Conservation (phyloP, 306 rosid genomes). For the Cyclanthera cordifolia region DNA sequence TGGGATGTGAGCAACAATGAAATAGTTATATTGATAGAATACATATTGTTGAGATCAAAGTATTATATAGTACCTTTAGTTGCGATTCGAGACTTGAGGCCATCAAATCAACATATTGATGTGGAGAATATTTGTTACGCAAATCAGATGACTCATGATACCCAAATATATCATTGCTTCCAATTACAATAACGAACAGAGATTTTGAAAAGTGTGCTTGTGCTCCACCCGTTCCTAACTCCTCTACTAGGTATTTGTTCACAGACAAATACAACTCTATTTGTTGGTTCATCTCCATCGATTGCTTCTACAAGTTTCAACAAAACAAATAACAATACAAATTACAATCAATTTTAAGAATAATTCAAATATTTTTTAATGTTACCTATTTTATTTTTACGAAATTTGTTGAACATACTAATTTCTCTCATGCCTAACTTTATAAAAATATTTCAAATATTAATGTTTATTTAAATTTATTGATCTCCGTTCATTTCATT, state of each 20-base stretch:
- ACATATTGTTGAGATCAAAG: too few species aligned
- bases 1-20: too few species aligned
- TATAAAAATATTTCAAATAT: too few species aligned
- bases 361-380: too few species aligned
- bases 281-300: slow-evolving; percentile 43
- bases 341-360: too few species aligned
- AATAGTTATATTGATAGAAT: too few species aligned
- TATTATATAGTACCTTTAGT: slow-evolving; percentile 35
- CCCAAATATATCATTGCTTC: slow-evolving; percentile 67
- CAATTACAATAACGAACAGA: slow-evolving; percentile 42
- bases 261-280: slow-evolving; percentile 39
- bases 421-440: too few species aligned
- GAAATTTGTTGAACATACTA: too few species aligned
- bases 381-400: too few species aligned
- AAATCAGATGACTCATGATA: slow-evolving; percentile 33
- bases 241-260: slow-evolving; percentile 18
- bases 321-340: neutral
- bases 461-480: too few species aligned
- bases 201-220: slow-evolving; percentile 41
- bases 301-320: slow-evolving; percentile 24
- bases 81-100: slow-evolving; percentile 33
- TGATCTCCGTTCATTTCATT: too few species aligned
- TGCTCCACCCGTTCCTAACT: slow-evolving; percentile 25
- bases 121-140: slow-evolving; percentile 36
- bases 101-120: slow-evolving; percentile 43